Percentiles rank a stretch among this genome's conserved stretches.
Conservation (phyloP, 2,329 filamentous ascomycete genomes). For the Didymella keratinophila region DNA sequence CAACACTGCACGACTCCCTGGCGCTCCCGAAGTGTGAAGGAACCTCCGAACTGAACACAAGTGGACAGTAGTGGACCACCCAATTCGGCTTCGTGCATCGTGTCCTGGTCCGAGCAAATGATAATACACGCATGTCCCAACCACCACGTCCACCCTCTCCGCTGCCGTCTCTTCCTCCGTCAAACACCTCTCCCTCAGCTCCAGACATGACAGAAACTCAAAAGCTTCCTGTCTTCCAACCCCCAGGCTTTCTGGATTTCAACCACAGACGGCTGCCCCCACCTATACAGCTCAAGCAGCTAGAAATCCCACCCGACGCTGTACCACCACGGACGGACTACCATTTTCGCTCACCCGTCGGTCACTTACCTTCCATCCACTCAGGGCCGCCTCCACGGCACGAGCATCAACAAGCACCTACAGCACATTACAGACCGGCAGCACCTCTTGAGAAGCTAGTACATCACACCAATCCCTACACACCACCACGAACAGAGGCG, state of each 20-base stretch:
- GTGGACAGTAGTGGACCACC: constrained; percentile 36
- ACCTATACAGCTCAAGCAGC: constrained; percentile 50
- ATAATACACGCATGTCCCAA: constrained; percentile 56
- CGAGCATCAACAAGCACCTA: constrained; percentile 35
- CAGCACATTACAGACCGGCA: constrained; percentile 36
- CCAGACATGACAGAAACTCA: constrained; percentile 57
- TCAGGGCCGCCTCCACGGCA: constrained; percentile 42
- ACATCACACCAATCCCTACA: constrained; percentile 48
- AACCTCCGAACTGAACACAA: constrained; percentile 48
- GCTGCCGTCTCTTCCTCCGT: constrained; percentile 53
- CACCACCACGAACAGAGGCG: constrained; percentile 51
- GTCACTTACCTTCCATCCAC: constrained; percentile 49
- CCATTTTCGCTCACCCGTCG: constrained; percentile 51
- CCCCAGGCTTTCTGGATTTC: constrained; percentile 51
- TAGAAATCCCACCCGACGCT: constrained; percentile 50
- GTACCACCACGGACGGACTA: constrained; percentile 50
- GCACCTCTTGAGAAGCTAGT: constrained; percentile 49
- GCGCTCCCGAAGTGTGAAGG: constrained; percentile 45
- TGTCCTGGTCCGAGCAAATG: constrained; percentile 51
- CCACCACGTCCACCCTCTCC: constrained; percentile 51
- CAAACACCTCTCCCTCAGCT: constrained; percentile 44
- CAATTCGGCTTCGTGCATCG: constrained; percentile 53
- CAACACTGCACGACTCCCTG: constrained; percentile 50
- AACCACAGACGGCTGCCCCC: constrained; percentile 52
- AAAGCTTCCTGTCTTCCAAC: constrained; percentile 52